Conservation (phyloP, 2,329 filamentous ascomycete genomes). For the Thelonectria olida region DNA sequence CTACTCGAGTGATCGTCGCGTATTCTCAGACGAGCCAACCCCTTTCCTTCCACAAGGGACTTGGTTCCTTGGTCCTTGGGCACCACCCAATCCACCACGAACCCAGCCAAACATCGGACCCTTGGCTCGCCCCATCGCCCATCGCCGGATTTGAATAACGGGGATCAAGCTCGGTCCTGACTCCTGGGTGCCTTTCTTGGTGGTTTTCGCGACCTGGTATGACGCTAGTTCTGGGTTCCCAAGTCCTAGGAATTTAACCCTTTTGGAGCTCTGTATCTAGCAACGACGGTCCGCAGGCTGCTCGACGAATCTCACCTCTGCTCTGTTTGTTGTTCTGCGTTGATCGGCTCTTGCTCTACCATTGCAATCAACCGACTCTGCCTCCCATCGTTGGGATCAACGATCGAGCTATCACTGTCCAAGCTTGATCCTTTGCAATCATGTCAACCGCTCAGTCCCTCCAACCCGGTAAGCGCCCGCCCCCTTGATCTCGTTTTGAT, state of each 20-base stretch:
- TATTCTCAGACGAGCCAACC: conserved; percentile 33
- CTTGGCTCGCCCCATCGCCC: conserved; percentile 35
- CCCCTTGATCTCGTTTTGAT: conserved; percentile 43
- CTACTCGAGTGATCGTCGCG: conserved; percentile 33
- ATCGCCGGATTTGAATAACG: conserved; percentile 28
- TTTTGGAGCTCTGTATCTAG: conserved; percentile 37
- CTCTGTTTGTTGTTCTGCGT: not conserved
- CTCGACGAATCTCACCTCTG: conserved; percentile 20
- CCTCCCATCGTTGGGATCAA: conserved; percentile 28
- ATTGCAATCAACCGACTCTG: conserved; percentile 8
- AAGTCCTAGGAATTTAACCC: conserved; percentile 44
- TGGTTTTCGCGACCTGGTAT: conserved; percentile 39
- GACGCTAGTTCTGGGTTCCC: conserved; percentile 43
- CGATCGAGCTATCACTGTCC: conserved; percentile 37
- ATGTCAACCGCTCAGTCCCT: conserved; percentile 40
- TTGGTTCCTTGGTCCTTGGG: conserved; percentile 26
- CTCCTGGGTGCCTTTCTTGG: conserved; percentile 32
- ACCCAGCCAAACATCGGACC: conserved; percentile 26
- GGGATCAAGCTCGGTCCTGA: conserved; percentile 28
- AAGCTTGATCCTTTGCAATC: conserved; percentile 39
- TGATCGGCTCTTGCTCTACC: conserved; percentile 20
- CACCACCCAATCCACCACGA: conserved; percentile 30
- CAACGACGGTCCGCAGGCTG: conserved; percentile 19
- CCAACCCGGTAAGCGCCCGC: conserved; percentile 40
- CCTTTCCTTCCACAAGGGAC: conserved; percentile 34